Evolutionary conservation across 495 filamentous ascomycete genomes (phyloP).

Genomic region (Arthonia radiata): DNA sequence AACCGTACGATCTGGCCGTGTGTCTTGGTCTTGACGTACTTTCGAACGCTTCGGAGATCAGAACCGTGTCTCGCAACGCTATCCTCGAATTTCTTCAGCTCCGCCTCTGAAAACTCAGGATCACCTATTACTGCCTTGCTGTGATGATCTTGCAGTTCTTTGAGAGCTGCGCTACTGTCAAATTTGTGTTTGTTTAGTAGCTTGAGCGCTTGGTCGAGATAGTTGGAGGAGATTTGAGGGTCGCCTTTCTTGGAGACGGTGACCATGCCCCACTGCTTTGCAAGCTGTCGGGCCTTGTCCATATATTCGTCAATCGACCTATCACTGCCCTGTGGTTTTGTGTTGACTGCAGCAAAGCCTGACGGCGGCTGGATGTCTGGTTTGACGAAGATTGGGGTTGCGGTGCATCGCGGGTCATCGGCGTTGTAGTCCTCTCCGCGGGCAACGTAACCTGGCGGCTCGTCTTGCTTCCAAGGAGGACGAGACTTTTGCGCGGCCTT

Average conservation of each 20-base stretch:
- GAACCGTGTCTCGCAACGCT: conserved; percentile 78
- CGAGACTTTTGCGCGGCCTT: conserved; percentile 51
- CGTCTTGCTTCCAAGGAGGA: conserved; percentile 82
- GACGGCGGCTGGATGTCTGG: conserved; percentile 4
- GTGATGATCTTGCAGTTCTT: conserved; percentile 36
- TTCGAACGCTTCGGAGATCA: conserved; percentile 59
- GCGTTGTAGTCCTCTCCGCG: conserved; percentile 53
- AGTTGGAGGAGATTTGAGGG: conserved; percentile 31
- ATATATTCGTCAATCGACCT: conserved; percentile 50
- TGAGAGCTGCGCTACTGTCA: conserved; percentile 45
- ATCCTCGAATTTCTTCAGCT: conserved; percentile 78
- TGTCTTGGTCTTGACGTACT: conserved; percentile 59
- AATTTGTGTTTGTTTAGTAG: conserved; percentile 47
- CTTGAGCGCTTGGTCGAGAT: conserved; percentile 64
- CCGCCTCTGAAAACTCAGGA: conserved; percentile 51
- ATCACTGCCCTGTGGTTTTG: conserved; percentile 23
- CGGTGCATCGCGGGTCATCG: conserved; percentile 27
- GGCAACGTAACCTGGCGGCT: conserved; percentile 59
- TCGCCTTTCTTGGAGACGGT: neutral
- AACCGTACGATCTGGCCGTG: conserved; percentile 64
- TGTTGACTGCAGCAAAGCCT: conserved; percentile 3
- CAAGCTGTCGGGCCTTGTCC: conserved; percentile 32
- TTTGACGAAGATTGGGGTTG: conserved; percentile 36
- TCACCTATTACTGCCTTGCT: conserved; percentile 61
- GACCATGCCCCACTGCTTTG: conserved; percentile 27